Conservation (phyloP, 2,329 filamentous ascomycete genomes). For the Alternaria ventricosa region DNA sequence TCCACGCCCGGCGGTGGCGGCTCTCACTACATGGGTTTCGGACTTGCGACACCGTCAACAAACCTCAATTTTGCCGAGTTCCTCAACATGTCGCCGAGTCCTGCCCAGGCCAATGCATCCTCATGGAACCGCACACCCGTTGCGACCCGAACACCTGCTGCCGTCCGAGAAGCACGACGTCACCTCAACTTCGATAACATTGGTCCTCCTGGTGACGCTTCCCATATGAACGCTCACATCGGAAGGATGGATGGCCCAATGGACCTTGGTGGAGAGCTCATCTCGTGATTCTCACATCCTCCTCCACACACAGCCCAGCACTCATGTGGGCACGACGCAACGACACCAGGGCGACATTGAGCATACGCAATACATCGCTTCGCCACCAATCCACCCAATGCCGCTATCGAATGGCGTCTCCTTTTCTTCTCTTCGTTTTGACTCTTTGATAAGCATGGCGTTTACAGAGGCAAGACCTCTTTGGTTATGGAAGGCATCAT, state of each 20-base stretch:
- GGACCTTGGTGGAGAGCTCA: conserved; percentile 70
- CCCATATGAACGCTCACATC: conserved; percentile 47
- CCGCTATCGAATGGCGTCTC: background rate
- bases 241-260: conserved; percentile 62
- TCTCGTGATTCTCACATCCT: conserved; percentile 49
- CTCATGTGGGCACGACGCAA: conserved; percentile 29
- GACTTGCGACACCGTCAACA: conserved; percentile 79
- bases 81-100: conserved; percentile 95
- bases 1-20: conserved; percentile 75
- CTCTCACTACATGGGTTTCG: conserved; percentile 62
- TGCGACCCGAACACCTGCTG: conserved; percentile 71
- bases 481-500: conserved; percentile 5
- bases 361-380: conserved; percentile 9
- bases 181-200: conserved; percentile 83
- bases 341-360: conserved; percentile 26
- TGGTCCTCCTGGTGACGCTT: conserved; percentile 60
- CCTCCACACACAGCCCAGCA: conserved; percentile 14
- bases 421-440: conserved; percentile 12
- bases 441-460: conserved; percentile 30
- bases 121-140: conserved; percentile 74
- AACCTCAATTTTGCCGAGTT: conserved; percentile 95
- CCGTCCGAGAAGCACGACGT: conserved; percentile 72
- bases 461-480: conserved; percentile 12
- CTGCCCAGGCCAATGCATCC: conserved; percentile 74
- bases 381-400: conserved; percentile 6